These are phyloP conservation scores for Teratosphaeria viscida DNA, from an alignment of 2,329 filamentous ascomycete species.

Conservation along the genomic window DNA sequence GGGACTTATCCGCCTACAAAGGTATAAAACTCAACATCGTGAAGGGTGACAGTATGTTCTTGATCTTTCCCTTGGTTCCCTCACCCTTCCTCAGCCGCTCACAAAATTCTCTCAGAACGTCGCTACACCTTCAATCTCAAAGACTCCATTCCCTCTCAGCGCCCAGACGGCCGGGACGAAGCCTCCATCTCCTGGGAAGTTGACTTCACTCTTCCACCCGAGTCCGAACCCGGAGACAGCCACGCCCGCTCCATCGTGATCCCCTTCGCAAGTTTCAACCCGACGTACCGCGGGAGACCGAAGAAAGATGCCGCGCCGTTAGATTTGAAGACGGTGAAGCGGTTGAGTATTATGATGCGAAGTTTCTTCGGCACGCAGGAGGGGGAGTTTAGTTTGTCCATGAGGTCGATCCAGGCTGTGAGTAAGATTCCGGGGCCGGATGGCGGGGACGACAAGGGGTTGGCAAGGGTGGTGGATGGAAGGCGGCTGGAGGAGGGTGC, in stretches of 20 bases:
- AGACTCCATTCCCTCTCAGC: conserved; percentile 46
- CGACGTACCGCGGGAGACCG: conserved; percentile 47
- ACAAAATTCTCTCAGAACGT: conserved; percentile 35
- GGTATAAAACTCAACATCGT: conserved; percentile 49
- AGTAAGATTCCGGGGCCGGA: conserved; percentile 12
- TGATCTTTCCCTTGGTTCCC: not conserved
- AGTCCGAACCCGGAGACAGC: conserved; percentile 14
- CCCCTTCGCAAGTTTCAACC: conserved; percentile 53
- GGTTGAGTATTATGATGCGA: conserved; percentile 68
- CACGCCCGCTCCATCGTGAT: conserved; percentile 40
- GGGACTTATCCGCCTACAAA: conserved; percentile 54
- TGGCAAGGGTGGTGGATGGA: not conserved
- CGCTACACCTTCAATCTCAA: conserved; percentile 67
- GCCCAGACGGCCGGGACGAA: conserved; percentile 54
- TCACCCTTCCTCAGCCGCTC: not conserved
- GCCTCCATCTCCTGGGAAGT: conserved; percentile 65
- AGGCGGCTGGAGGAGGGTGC: not conserved
- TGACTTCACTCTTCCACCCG: conserved; percentile 44
- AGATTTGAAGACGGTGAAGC: conserved; percentile 49
- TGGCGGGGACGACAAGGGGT: not conserved
- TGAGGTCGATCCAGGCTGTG: conserved; percentile 46
- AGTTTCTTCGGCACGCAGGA: conserved; percentile 69
- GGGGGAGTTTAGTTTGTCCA: conserved; percentile 52
- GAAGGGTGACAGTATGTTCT: conserved; percentile 39
- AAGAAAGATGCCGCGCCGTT: conserved; percentile 50